Evolutionary conservation across 805 yeast species (phyloP), one percentile per base, ranked within the genome.

Genomic region (Candida germanica): DNA sequence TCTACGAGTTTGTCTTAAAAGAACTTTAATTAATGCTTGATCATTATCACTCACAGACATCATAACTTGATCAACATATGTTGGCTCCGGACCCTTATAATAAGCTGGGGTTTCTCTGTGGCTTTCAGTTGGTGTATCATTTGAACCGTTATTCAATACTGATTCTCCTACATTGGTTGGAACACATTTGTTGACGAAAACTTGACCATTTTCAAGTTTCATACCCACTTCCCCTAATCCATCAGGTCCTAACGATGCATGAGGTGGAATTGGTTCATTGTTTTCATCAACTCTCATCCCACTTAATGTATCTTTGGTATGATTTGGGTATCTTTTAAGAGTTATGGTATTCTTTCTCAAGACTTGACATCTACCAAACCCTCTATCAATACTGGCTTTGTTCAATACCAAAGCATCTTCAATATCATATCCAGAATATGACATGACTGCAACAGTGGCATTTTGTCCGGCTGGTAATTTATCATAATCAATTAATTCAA

Each of bases 371-470:
- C 98, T 80, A 27, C 98, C 98, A 59, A 87, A 93, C 1, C 98
- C 98, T 56, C 98, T 77, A 56, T 93, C 98, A 38, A 93, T 73
- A 0, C 96, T 87, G 0, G 98, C 71, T 60, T 91, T 93, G 64
- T 93, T 93, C 50, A 93, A 66, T 14, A 93, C 97, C 56, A 93
- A 73, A 5, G 98, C 98, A 80, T 93, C 98, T 66, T 93, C 98
- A 59, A 93, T 93, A 85, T 93, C 98, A 58, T 93, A 93, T 46
- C 98, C 98, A 0, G 98, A 91, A 55, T 93, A 93, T 6, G 96
- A 87, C 98, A 93, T 93, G 25, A 93, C 98, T 2, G 98, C 98
- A 39, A 93, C 98, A 1, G 95, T 86, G 7, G 98, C 98, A 59
- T 93, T 93, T 64, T 93, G 98, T 6, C 98, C 98, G 4, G 98